Evolutionary conservation across 2,329 filamentous ascomycete genomes (phyloP), one percentile per base, ranked within the genome.

Genomic region (Ascochyta lentis): DNA sequence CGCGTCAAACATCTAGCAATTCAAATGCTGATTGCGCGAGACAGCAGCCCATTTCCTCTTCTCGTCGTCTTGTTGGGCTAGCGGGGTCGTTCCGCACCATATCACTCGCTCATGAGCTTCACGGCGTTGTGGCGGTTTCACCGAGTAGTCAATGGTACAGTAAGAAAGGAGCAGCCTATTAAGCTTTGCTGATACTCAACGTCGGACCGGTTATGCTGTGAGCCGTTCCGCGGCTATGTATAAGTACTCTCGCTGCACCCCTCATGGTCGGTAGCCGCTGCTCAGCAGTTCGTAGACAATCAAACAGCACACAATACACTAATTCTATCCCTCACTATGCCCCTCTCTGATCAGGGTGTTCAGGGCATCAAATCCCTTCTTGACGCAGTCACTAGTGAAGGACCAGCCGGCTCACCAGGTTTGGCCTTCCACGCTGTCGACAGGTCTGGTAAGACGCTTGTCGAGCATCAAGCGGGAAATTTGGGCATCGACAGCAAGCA

Each of bases 381-480:
- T 13, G 61, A 54, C 12, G 46, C 49, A 29, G 63, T 61, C 4
- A 69, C 68, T 15, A 65, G 66, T 13, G 67, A 70, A 58, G 57
- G 66, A 15, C 58, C 60, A 10, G 58, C 61, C 33, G 72, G 77
- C n/a, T 61, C 78, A 8, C 71, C 78, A 2, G 79, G 79, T 16
- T 59, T 80, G 2, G 77, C 80, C 26, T 80, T 80, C 58, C 67
- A 76, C n/a, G 77, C 78, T 6, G 68, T 80, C 16, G 77, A 80
- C 68, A 78, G 75, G 55, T 70, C 75, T 46, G 79, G 79, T 53
- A 69, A 79, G 3, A 68, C 75, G 1, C 72, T 81, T 10, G 70
- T 74, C 24, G 71, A 77, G 40, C 71, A 75, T 56, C 75, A 78
- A 2, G 76, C 78, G 4, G 79, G 79, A 10, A 78, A 74, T 29